These are phyloP conservation scores for Rauvolfia tetraphylla DNA, from an alignment of 257 asterid genomes.

Conservation along the genomic window DNA sequence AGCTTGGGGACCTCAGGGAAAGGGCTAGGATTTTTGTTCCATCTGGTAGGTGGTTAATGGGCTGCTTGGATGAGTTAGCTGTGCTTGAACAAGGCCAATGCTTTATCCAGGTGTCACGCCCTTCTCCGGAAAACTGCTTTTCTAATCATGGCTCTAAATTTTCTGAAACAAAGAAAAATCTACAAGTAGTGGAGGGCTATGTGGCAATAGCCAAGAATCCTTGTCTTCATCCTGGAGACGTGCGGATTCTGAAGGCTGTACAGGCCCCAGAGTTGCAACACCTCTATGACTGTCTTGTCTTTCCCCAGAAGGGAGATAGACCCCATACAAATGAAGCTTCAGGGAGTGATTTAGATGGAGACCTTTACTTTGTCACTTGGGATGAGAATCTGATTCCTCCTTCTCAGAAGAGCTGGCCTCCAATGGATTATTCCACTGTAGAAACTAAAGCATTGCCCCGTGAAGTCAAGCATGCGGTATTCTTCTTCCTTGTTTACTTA, in stretches of 20 bases:
- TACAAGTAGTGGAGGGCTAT: conserved; percentile 58
- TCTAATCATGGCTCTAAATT: conserved; percentile 64
- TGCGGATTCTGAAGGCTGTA: conserved; percentile 80
- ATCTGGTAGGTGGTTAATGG: conserved; percentile 91
- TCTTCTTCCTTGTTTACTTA: conserved; percentile 13
- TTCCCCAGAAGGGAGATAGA: conserved; percentile 87
- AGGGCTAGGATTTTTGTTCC: conserved; percentile 79
- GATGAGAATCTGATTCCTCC: conserved; percentile 90
- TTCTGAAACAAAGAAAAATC: conserved; percentile 41
- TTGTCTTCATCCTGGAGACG: conserved; percentile 95
- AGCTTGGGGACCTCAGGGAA: conserved; percentile 79
- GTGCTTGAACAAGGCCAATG: conserved; percentile 80
- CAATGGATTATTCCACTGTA: conserved; percentile 77
- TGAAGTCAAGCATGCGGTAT: conserved; percentile 49
- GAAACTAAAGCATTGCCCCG: conserved; percentile 46
- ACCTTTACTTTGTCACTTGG: conserved; percentile 92
- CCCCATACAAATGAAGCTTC: conserved; percentile 95
- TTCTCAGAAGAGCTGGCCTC: conserved; percentile 66
- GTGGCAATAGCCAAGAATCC: conserved; percentile 91
- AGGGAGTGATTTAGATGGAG: conserved; percentile 96
- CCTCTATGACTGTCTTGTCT: conserved; percentile 76
- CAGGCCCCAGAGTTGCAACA: conserved; percentile 59
- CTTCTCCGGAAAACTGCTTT: conserved; percentile 66
- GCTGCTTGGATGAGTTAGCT: conserved; percentile 86
- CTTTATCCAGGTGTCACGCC: conserved; percentile 74